Evolutionary conservation across 345 rosid species (phyloP).

Genomic region (Eucalyptus sideroxylon): DNA sequence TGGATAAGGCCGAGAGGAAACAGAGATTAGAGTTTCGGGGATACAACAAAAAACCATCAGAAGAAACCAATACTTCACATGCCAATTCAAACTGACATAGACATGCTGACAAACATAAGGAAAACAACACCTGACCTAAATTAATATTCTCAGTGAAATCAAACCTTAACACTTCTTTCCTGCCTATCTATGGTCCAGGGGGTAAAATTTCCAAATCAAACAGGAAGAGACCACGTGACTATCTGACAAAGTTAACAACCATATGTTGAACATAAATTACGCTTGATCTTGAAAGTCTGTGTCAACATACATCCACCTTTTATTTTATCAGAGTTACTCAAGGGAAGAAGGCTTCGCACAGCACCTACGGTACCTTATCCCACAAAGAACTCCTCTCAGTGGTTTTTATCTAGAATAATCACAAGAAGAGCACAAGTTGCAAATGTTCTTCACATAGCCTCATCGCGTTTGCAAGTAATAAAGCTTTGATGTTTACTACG

Average conservation of each 20-base stretch:
- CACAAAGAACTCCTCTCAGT: background rate
- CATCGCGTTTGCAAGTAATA: background rate
- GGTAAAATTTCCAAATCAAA: background rate
- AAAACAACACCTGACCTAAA: background rate
- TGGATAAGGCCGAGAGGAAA: background rate
- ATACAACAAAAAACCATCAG: background rate
- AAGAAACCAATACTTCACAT: background rate
- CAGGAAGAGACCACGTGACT: background rate
- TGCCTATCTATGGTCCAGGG: background rate
- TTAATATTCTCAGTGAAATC: background rate
- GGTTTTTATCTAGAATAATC: background rate
- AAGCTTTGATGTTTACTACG: background rate
- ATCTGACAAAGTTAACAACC: background rate
- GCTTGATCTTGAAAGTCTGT: background rate
- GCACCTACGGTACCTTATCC: background rate
- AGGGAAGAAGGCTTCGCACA: background rate
- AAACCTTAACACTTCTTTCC: background rate
- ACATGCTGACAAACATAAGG: background rate
- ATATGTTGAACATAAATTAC: background rate
- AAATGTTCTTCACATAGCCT: background rate
- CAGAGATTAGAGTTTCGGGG: background rate
- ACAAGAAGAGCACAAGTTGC: background rate
- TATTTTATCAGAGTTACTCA: background rate
- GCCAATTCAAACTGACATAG: background rate
- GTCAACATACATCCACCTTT: background rate